phyloP scores from a whole-genome alignment of 2,329 filamentous ascomycete genomes.

The Trichoderma lentiforme region DNA sequence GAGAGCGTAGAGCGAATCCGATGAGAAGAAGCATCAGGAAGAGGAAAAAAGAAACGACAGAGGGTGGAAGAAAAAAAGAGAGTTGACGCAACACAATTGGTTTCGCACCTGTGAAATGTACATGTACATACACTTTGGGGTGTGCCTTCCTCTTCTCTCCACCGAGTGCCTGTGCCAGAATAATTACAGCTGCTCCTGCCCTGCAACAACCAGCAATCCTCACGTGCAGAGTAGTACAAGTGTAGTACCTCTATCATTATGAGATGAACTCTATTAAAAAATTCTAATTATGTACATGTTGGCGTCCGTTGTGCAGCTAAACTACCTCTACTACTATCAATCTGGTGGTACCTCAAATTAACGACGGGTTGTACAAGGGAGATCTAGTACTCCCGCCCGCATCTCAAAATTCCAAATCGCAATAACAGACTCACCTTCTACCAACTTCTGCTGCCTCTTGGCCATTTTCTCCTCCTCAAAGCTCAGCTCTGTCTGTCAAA shows the following conservation, averaged over 20 bases:
- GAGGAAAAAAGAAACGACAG: not conserved
- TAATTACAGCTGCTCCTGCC: not conserved
- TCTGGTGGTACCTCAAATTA: not conserved
- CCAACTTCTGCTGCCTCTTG: not conserved
- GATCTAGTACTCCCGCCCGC: not conserved
- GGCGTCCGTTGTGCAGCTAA: not conserved
- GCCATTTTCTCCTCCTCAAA: not conserved
- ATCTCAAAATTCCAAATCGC: not conserved
- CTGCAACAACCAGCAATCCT: not conserved
- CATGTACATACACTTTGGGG: not conserved
- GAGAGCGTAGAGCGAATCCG: not conserved
- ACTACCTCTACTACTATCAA: not conserved
- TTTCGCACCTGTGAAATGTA: not conserved
- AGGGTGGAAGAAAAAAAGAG: not conserved
- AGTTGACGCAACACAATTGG: not conserved
- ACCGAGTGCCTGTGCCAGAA: not conserved
- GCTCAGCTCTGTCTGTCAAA: constrained; percentile 1
- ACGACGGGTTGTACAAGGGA: not conserved
- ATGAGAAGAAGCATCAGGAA: not conserved
- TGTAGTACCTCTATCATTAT: not conserved
- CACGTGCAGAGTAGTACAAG: not conserved
- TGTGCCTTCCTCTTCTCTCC: not conserved
- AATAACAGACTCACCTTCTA: not conserved
- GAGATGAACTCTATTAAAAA: not conserved
- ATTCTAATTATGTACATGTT: not conserved